Base-by-base conservation (phyloP, 176 grass and related monocot genomes). In the Aegilops speltoides region DNA sequence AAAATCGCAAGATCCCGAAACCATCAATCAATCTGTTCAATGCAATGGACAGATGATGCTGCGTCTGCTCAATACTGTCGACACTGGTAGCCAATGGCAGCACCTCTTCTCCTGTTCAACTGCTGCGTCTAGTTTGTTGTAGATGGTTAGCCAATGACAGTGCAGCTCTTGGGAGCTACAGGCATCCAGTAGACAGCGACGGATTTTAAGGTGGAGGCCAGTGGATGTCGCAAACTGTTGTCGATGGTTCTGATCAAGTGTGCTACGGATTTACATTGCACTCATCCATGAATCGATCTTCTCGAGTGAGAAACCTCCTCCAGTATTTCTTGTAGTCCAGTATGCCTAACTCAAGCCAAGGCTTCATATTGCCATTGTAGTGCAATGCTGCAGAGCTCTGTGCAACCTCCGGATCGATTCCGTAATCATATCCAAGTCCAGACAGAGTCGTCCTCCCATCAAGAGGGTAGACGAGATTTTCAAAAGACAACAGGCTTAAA, bases 361-460 rank as follows among this genome's bases (percentile, higher is more conserved):
- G 95, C 87, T 97, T 97, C 95, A 97, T 98, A 68, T 98, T 92
- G 22, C 95, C 95, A 69, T 95, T 98, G 78, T 95, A 95, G 83
- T 95, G 95, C 84, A 98, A 86, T 60, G 80, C 82, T 68, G 83
- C 76, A 76, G 89, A 80, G 64, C 61, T 90, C 57, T 38, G 76
- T 45, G 79, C 78, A 59, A 37, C 80, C 80, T 82, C 82, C 26
- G 84, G 81, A 73, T 74, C 50, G 32, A 98, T 89, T 79, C 79
- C 89, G 83, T 95, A 98, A 64, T 93, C 87, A 87, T 98, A 87
- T 70, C 95, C 95, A 78, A 95, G 95, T 60, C 93, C 91, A 81
- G 88, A 79, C 24, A 94, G 46, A 33, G 79, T 91, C 85, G 89
- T 79, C 22, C 60, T 84, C 68, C 90, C 76, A 73, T 92, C 86